Conservation (phyloP, 495 filamentous ascomycete species). For the Aspergillus diversus region DNA sequence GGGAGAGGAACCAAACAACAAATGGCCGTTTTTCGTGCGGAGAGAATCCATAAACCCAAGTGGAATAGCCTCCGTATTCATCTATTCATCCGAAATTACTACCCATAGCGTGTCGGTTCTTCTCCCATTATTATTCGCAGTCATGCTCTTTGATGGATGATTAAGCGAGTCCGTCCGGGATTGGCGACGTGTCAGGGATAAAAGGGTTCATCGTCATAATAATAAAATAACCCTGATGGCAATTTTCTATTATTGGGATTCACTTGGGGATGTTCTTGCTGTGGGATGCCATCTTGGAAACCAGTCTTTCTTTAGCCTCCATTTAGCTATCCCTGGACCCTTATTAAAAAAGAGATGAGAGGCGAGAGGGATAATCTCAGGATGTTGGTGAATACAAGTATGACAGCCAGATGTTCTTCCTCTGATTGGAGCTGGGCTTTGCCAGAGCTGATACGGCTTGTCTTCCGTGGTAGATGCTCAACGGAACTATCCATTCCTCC, state of each 20-base stretch:
- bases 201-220: background rate
- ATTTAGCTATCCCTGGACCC: too few species aligned
- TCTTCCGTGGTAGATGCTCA: conserved; percentile 20
- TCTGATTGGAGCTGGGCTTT: background rate
- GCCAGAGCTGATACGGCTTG: conserved; percentile 12
- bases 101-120: background rate
- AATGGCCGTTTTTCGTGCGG: background rate
- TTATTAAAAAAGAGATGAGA: too few species aligned
- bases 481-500: conserved; percentile 3
- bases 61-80: conserved; percentile 1
- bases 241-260: background rate
- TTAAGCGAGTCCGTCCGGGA: background rate
- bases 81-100: conserved; percentile 1
- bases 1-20: background rate
- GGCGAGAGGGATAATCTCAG: background rate
- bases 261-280: too few species aligned
- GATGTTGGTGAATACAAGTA: too few species aligned
- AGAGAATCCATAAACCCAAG: background rate
- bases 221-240: background rate
- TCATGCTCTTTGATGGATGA: background rate
- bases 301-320: too few species aligned
- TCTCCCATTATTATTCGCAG: background rate
- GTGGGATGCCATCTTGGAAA: too few species aligned
- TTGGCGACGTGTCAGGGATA: background rate
- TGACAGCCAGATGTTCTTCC: too few species aligned